A percentile compares a stretch with the other conserved stretches of the same genome.
These are phyloP conservation scores for Triticum turgidum DNA, from an alignment of 176 grass and related monocot species.

Conservation along the genomic window DNA sequence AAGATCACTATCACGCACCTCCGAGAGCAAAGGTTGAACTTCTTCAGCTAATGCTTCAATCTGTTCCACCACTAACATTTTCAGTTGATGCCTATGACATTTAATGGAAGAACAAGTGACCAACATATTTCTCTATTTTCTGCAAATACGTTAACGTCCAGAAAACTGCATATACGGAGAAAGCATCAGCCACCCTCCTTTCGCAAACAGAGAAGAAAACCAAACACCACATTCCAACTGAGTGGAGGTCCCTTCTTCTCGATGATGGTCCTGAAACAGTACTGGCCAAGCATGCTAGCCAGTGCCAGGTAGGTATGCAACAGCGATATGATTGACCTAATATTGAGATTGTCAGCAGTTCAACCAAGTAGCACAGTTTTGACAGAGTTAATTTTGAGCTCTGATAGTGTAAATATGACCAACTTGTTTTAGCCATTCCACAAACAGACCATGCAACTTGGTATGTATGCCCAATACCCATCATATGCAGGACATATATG, in stretches of 20 bases:
- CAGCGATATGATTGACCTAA: background rate
- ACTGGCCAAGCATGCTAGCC: constrained; percentile 2
- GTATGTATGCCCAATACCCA: background rate
- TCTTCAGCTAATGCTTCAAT: constrained; percentile 91
- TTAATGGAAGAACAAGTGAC: background rate
- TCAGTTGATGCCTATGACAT: constrained; percentile 30
- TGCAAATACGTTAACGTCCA: constrained; percentile 2
- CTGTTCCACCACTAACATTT: constrained; percentile 63
- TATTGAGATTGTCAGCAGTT: background rate
- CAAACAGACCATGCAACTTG: background rate
- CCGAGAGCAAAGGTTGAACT: constrained; percentile 82
- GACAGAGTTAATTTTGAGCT: background rate
- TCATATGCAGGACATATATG: background rate
- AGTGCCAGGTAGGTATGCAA: background rate
- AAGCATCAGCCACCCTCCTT: constrained; percentile 2
- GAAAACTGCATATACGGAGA: background rate
- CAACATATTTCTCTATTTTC: background rate
- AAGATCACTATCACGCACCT: constrained; percentile 68
- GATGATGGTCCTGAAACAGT: constrained; percentile 3
- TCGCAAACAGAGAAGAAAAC: constrained; percentile 6
- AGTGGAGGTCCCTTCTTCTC: constrained; percentile 29
- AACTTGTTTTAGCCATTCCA: background rate
- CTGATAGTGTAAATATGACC: background rate
- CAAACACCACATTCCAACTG: background rate
- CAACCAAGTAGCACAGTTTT: background rate